Evolutionary conservation across 1,284 basidiomycete species (phyloP), one percentile per base, ranked within the genome.

Genomic region (Salmacisia buchloeana): DNA sequence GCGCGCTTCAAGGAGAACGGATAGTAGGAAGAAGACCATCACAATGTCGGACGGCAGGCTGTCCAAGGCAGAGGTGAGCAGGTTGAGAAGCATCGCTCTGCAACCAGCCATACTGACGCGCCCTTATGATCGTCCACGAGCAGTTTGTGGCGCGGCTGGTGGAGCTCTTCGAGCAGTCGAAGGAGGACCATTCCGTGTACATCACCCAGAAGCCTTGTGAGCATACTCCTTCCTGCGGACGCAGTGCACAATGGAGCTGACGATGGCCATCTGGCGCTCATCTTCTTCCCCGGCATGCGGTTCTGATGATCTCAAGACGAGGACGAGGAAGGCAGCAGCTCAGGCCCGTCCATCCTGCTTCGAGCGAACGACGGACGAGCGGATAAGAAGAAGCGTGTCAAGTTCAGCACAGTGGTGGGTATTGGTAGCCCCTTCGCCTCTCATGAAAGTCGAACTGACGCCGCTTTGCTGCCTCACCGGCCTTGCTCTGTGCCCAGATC

Each of bases 341-440:
- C 35, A 12, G 56, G 56, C 21, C 56, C 34, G 15, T 9, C 56
- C 10, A 23, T 58, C 13, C 21, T 58, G 10, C 25, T 58, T 9
- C 31, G 56, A 58, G 56, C 38, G 1, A 38, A 9, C 2, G 56
- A 58, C 25, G 56, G 56, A 3, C 18, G 36, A 23, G 56, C 35
- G 13, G 56, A 58, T 21, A 35, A 35, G 35, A 33, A 35, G 31
- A 58, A 58, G 35, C 2, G 35, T 13, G 56, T 35, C 21, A 58
- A 58, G 25, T 58, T 58, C 56, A 58, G 56, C 56, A 58, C 56
- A 7, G 12, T 58, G n/a, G 56, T 58, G 34, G 38, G 56, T 58
- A 3, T 29, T 12, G 4, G 15, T 33, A 25, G 29, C 2, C 46
- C 23, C 29, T 29, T 6, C n/a, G 36, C 10, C 36, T 38, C 12